Percentiles rank a stretch among this genome's conserved stretches.
Conservation (phyloP, 345 rosid species). For the Salix purpurea region DNA sequence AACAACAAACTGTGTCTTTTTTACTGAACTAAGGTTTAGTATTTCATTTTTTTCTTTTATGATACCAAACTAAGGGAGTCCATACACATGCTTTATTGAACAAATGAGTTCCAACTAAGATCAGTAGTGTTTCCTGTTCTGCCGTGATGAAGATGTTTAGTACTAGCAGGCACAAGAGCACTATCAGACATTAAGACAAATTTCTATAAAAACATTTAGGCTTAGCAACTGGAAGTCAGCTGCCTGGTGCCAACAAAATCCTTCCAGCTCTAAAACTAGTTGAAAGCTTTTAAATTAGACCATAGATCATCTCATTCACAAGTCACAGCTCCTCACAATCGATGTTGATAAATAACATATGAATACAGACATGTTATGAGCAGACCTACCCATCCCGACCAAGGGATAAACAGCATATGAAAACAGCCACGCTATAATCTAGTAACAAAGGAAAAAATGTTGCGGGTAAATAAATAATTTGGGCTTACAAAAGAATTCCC, state of each 20-base stretch:
- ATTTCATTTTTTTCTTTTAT: neutral
- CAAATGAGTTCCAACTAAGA: neutral
- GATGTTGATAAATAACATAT: neutral
- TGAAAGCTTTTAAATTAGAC: neutral
- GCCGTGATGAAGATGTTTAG: neutral
- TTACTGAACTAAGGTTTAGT: neutral
- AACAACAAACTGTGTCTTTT: no score
- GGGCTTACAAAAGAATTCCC: constrained; percentile 81
- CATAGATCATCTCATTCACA: neutral
- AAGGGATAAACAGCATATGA: neutral
- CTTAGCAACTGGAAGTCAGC: constrained; percentile 5
- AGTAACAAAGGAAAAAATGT: neutral
- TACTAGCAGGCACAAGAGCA: neutral
- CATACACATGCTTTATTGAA: neutral
- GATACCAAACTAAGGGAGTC: neutral
- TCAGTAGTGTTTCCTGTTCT: neutral
- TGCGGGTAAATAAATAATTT: constrained; percentile 7
- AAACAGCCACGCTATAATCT: neutral
- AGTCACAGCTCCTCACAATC: neutral
- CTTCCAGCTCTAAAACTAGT: neutral
- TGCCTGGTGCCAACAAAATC: neutral
- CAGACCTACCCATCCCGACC: no score
- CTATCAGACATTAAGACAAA: neutral
- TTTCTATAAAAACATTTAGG: neutral
- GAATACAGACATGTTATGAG: neutral